Evolutionary conservation across 2,329 filamentous ascomycete genomes (phyloP), one percentile per base, ranked within the genome.

Genomic region (Diaporthe longicolla): DNA sequence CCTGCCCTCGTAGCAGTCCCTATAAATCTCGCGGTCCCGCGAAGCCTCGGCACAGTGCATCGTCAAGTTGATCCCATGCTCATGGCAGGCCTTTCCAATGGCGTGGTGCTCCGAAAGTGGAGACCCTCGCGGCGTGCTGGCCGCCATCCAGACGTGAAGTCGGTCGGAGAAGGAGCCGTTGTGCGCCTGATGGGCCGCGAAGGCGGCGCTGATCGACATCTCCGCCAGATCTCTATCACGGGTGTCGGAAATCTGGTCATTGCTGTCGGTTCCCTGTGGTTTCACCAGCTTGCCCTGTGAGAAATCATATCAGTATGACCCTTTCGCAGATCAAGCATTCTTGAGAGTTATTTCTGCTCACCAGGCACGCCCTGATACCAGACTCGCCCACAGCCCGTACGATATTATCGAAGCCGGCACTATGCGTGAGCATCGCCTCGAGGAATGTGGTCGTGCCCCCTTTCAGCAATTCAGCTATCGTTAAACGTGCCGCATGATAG

Each of bases 401-500:
- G 0, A 78, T 78, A 48, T 79, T 78, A 45, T 69, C 79, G 58
- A 81, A 75, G 3, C 79, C 79, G 70, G 74, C 77, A 11, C 78
- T 59, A 71, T 78, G 76, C 10, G 79, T 80, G 71, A 87, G 82
- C 86, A 89, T 87, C 55, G 85, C 87, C 77, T 89, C 87, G 8
- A 89, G 79, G 75, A 89, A 89, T 75, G 84, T 87, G 3, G 86
- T 88, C 5, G 87, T 88, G 0, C 86, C 87, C 5, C 82, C 84
- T 77, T 84, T 83, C 45, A 88, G 79, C 86, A 88, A 87, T 79
- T 88, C 87, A 0, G 84, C 86, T 52, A 88, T 87, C 26, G 83
- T 87, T 52, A 88, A 79, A 8, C 84, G 79, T 1, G 85, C 85
- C 7, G 87, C 86, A 4, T 84, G 82, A 77, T 87, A 87, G 24